Evolutionary conservation across 352 stramenopile genomes (phyloP).

Genomic region (Elongisporangium anandrum): DNA sequence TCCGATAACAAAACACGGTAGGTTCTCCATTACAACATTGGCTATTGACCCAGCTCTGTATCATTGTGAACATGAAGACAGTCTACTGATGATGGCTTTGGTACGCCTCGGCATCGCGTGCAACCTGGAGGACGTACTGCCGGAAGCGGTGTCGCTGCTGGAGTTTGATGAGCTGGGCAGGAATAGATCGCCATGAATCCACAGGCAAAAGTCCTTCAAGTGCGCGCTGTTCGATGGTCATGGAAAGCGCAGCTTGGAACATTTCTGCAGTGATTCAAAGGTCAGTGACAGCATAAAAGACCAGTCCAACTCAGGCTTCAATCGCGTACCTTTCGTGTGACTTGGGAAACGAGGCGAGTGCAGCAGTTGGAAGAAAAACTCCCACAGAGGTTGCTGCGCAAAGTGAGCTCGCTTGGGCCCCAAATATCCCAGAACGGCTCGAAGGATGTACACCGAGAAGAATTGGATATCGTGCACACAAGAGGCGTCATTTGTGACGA

Average conservation of each 20-base stretch:
- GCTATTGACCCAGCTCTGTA: too few relatives aligned
- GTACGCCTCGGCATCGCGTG: background rate
- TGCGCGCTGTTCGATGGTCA: constrained; percentile 20
- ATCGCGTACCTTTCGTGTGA: constrained; percentile 29
- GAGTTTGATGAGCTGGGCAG: constrained; percentile 24
- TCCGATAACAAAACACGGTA: background rate
- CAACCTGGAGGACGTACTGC: constrained; percentile 33
- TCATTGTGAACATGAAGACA: background rate
- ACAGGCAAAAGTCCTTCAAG: constrained; percentile 24
- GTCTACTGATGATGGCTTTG: background rate
- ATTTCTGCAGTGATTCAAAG: constrained; percentile 15
- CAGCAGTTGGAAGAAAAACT: constrained; percentile 72
- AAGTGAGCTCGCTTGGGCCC: constrained; percentile 41
- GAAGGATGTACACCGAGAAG: constrained; percentile 36
- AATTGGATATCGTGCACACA: constrained; percentile 2
- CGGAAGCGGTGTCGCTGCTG: constrained; percentile 60
- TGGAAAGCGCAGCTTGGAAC: constrained; percentile 31
- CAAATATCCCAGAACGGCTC: constrained; percentile 44
- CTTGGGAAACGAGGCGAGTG: constrained; percentile 50
- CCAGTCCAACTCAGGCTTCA: background rate
- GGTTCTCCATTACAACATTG: background rate
- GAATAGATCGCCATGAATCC: constrained; percentile 27
- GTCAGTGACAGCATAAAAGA: background rate
- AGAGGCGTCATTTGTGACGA: background rate
- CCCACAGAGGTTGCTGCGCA: constrained; percentile 47